phyloP scores from a whole-genome alignment of 2,329 filamentous ascomycete genomes.

The Phaeoacremonium minimum region DNA sequence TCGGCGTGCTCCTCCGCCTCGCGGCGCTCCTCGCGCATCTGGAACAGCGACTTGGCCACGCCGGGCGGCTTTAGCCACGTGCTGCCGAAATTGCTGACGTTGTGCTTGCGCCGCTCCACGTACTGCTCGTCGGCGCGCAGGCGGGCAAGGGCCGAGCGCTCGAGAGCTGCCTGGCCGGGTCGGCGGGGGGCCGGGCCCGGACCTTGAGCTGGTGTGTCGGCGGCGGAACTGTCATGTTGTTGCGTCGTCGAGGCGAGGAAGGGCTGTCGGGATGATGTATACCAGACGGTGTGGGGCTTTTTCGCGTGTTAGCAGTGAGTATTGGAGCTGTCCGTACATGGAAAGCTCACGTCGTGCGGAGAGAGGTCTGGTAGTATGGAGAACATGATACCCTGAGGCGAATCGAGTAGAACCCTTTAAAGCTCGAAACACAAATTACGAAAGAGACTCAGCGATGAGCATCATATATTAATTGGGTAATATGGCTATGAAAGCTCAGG shows the following conservation, averaged over 20 bases:
- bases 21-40: conserved; percentile 81
- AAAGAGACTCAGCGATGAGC: not conserved
- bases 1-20: conserved; percentile 85
- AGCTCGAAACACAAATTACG: not conserved
- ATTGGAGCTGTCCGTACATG: conserved; percentile 6
- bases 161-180: conserved; percentile 32
- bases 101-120: conserved; percentile 70
- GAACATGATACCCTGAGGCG: conserved; percentile 42
- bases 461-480: too few relatives aligned
- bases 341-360: conserved; percentile 60
- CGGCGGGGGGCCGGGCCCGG: conserved; percentile 6
- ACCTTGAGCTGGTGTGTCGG: conserved; percentile 10
- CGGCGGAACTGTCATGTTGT: conserved; percentile 2
- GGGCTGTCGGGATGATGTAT: conserved; percentile 58
- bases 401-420: not conserved
- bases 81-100: conserved; percentile 82
- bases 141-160: conserved; percentile 61
- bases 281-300: conserved; percentile 76
- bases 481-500: too few relatives aligned
- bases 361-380: conserved; percentile 62
- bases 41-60: conserved; percentile 82
- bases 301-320: conserved; percentile 15
- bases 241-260: conserved; percentile 8
- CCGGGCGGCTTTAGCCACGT: conserved; percentile 89
- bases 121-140: conserved; percentile 74